Base-by-base conservation (phyloP, 768 basidiomycete genomes). In the Hemileccinum rubropunctum region DNA sequence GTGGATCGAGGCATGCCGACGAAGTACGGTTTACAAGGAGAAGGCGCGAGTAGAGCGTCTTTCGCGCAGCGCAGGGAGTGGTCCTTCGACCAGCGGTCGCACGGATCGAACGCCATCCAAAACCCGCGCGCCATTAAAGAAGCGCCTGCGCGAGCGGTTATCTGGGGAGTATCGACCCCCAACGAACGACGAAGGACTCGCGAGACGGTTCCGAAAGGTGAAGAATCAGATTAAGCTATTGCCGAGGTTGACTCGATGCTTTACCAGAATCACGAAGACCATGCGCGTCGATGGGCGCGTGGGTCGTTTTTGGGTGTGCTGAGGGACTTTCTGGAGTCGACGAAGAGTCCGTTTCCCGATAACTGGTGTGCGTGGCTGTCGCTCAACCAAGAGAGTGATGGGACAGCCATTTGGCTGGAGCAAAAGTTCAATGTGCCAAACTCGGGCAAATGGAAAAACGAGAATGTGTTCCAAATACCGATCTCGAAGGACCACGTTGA, bases 401-500 rank as follows among this genome's bases (percentile, higher is more conserved):
- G 79, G 17, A 90, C 88, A 8, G 86, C 87, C 3, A 88, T 89
- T 34, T 91, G 88, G 88, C 58, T 90, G 36, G 83, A 89, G 59
- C 75, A 76, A 56, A 91, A 91, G 65, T 89, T 91, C 52, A 75
- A 83, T 54, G 75, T 88, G 12, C 84, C 84, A 0, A 64, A 70
- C 6, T 84, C 84, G 3, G 86, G 86, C 3, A 52, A 68, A 34
- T 88, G 87, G 87, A 67, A 69, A 6, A 73, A 76, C 14, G 84
- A 84, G 51, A 64, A 63, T 6, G 68, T 84, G 4, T 87, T 87
- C 62, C 76, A 81, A 14, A 82, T 89, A 42, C 82, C 84, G 0
- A 8, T 61, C 28, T 47, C 60, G 6, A 40, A 42, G n/a, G 41
- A 45, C 11, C 41, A 37, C 28, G 33, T n/a, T 6, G 71, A 73